Base-by-base conservation (phyloP, 306 rosid species). In the Vigna hirtella region DNA sequence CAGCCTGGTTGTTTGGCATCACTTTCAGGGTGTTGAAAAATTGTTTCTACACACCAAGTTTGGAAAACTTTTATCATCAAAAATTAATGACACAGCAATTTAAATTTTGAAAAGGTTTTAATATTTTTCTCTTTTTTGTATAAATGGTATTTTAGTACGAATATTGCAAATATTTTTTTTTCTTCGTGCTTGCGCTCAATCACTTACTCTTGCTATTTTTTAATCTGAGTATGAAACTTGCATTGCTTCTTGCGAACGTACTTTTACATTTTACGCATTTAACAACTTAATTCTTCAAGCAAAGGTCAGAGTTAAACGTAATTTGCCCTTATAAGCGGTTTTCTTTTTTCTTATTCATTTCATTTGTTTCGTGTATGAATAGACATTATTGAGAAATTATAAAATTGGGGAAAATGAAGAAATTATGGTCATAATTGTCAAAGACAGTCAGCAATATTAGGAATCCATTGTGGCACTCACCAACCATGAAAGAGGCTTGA, bases 401-500 rank as follows among this genome's bases (percentile, higher is more conserved):
- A 72, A 71, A 58, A 59, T 74, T 57, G 13, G 10, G 36, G 13
- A 36, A 36, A 36, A n/a, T 22, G 43, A 34, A 4, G 43, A 38
- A 61, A 2, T 10, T 70, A 56, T 70, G 62, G 71, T 75, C 79
- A 76, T 72, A 71, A 40, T 56, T 79, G 70, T 58, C 62, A 85
- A 72, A 2, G 74, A 80, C 70, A 52, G 86, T 76, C 66, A 76
- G 79, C 72, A 7, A 30, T 32, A 76, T 71, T 45, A 76, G 52
- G 84, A 69, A 70, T 78, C 69, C 63, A 74, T 7, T 15, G 77
- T 70, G 77, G 32, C 82, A 70, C 61, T 32, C 73, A 73, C 76
- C 73, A 78, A 77, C 81, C 73, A 82, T 70, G 86, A 85, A 81
- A 73, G 81, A 43, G 74, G 77, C 50, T 70, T 70, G 74, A 85